phyloP scores from a whole-genome alignment of 129 eudicot species.

The Erigeron canadensis region DNA sequence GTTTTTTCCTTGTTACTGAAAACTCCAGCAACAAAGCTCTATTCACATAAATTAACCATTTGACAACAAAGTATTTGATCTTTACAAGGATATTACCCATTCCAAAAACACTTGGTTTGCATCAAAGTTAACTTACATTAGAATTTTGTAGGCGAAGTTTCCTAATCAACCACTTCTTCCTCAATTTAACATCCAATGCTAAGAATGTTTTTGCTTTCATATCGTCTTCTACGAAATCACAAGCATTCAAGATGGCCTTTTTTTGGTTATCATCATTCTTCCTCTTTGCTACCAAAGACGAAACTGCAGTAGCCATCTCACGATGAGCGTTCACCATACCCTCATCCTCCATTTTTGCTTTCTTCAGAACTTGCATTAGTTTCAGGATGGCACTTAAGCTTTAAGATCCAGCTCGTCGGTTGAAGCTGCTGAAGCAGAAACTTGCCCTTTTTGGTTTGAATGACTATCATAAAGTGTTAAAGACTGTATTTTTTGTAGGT shows the following conservation, averaged over 20 bases:
- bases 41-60: background rate
- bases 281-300: slow-evolving; percentile 40
- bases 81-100: background rate
- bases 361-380: slow-evolving; percentile 27
- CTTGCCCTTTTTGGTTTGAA: slow-evolving; percentile 19
- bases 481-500: slow-evolving; percentile 26
- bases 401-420: slow-evolving; percentile 27
- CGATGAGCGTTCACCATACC: slow-evolving; percentile 38
- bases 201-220: slow-evolving; percentile 56
- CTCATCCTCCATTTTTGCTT: slow-evolving; percentile 25
- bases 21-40: background rate
- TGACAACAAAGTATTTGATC: background rate
- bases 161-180: slow-evolving; percentile 59
- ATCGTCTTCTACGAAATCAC: slow-evolving; percentile 59
- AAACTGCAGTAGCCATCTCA: slow-evolving; percentile 47
- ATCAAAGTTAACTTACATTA: background rate
- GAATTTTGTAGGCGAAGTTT: slow-evolving; percentile 40
- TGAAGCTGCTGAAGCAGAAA: slow-evolving; percentile 27
- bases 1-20: background rate
- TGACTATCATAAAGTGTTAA: slow-evolving; percentile 35
- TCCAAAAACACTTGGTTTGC: background rate
- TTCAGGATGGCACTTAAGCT: slow-evolving; percentile 33
- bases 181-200: slow-evolving; percentile 45
- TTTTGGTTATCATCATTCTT: slow-evolving; percentile 28
- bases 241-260: slow-evolving; percentile 41